phyloP scores from a whole-genome alignment of 257 asterid species.

The Rhazya stricta region DNA sequence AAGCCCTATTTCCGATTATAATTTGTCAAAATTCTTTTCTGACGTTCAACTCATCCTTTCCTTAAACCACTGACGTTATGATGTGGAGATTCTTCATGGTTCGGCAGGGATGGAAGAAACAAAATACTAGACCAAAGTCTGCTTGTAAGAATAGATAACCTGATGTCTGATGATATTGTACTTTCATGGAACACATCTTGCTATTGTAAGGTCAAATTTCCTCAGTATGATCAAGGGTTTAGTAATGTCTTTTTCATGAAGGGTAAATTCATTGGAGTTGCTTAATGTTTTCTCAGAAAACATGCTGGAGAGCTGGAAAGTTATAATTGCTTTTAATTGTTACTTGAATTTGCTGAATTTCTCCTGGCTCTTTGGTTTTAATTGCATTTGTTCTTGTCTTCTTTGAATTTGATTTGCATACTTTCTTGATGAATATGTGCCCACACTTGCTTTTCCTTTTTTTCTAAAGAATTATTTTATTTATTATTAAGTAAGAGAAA shows the following conservation, averaged over 20 bases:
- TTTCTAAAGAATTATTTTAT: background rate
- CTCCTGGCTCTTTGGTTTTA: background rate
- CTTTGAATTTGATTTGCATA: background rate
- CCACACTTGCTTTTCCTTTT: background rate
- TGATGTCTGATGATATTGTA: background rate
- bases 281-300: background rate
- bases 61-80: background rate
- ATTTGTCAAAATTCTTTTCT: background rate
- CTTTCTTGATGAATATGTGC: background rate
- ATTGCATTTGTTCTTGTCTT: background rate
- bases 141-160: background rate
- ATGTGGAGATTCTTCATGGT: background rate
- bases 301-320: background rate
- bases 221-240: background rate
- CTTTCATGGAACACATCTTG: background rate
- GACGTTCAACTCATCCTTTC: background rate
- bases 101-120: background rate
- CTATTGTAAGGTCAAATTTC: background rate
- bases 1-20: too few relatives aligned
- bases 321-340: background rate
- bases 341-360: background rate
- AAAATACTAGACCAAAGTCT: background rate
- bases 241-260: background rate
- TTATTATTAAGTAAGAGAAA: background rate
- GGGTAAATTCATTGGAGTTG: background rate